Evolutionary conservation across 352 stramenopile species (phyloP).

Genomic region (Phytopythium kandeliae): DNA sequence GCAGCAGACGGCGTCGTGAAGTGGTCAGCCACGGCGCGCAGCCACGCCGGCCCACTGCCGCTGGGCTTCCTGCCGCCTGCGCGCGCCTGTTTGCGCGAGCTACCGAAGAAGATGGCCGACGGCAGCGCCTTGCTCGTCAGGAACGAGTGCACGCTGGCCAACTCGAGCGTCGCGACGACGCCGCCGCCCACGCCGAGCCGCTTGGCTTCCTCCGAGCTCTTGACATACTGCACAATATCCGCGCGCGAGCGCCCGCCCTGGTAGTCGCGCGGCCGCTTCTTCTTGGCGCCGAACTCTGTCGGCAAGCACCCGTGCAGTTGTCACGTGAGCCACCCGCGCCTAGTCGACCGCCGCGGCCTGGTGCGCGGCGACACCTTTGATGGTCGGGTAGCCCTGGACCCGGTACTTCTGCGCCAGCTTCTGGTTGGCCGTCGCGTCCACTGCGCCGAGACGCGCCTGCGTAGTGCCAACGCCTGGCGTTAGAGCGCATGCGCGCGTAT

Average conservation of each 20-base stretch:
- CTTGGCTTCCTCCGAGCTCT: slow-evolving; percentile 60
- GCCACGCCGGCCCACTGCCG: slow-evolving; percentile 46
- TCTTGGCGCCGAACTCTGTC: slow-evolving; percentile 71
- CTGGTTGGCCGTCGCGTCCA: slow-evolving; percentile 60
- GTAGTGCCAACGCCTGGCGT: not conserved
- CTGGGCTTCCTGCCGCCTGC: slow-evolving; percentile 27
- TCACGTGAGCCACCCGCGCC: too few relatives aligned
- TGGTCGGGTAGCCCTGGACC: slow-evolving; percentile 74
- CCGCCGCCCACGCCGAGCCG: slow-evolving; percentile 54
- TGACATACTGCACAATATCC: slow-evolving; percentile 73
- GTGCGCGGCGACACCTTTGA: slow-evolving; percentile 48
- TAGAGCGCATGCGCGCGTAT: not conserved
- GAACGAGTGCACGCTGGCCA: slow-evolving; percentile 48
- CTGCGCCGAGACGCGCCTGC: slow-evolving; percentile 59
- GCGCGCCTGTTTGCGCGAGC: slow-evolving; percentile 24
- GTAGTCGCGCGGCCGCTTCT: slow-evolving; percentile 75
- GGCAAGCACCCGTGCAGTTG: too few relatives aligned
- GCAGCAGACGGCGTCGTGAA: slow-evolving; percentile 25
- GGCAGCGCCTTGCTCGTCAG: slow-evolving; percentile 42
- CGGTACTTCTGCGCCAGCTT: slow-evolving; percentile 70
- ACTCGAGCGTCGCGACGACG: slow-evolving; percentile 41
- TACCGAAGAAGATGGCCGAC: slow-evolving; percentile 69
- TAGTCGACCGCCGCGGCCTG: too few relatives aligned
- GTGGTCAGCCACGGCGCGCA: slow-evolving; percentile 45
- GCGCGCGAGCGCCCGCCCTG: slow-evolving; percentile 47